Base-by-base conservation (phyloP, 345 rosid species). In the Lepidium aucheri region DNA sequence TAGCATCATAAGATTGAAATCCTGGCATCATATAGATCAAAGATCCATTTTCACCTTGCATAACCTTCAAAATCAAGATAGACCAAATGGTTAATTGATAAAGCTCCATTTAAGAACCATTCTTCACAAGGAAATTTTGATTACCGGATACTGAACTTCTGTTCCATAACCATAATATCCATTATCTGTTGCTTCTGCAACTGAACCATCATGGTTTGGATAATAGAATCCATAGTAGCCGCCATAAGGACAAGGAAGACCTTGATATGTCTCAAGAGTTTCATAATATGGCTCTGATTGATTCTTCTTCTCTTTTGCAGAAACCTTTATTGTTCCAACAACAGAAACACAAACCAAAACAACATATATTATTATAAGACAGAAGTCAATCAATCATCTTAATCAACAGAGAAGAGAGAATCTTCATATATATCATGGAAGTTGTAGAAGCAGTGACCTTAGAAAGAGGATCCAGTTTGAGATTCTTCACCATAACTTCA, bases 21-120 rank as follows among this genome's bases (percentile, higher is more conserved):
- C 83, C 87, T 43, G 82, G 85, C 55, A 74, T 59, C 65, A 76
- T 11, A 53, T 81, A 81, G 24, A 81, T 69, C 53, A 81, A 71
- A 61, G 82, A 78, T 35, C 85, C 88, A 77, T 83, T 77, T 42
- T 81, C 83, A 10, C 82, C 73, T 71, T 79, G 79, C 72, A 77
- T 55, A 35, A 73, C 85, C 85, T 84, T 41, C 2, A 38, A 38
- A 64, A 69, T 42, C 45, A 56, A 38, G 39, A 55, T 44, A 17
- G 53, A n/a, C 9, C 64, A 63, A 57, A 35, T 11, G 22, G 16
- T 40, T 5, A 60, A 3, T 14, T 20, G 7, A 32, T 26, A 32
- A 45, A 66, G 3, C 34, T 22, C 12, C 35, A 40, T 17, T 18
- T 26, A 26, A 26, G 30, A 26, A 26, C 30, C 32, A 35, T 18